Evolutionary conservation across 225 moss, liverwort and hornwort genomes (phyloP).

Genomic region (Lunularia cruciata): DNA sequence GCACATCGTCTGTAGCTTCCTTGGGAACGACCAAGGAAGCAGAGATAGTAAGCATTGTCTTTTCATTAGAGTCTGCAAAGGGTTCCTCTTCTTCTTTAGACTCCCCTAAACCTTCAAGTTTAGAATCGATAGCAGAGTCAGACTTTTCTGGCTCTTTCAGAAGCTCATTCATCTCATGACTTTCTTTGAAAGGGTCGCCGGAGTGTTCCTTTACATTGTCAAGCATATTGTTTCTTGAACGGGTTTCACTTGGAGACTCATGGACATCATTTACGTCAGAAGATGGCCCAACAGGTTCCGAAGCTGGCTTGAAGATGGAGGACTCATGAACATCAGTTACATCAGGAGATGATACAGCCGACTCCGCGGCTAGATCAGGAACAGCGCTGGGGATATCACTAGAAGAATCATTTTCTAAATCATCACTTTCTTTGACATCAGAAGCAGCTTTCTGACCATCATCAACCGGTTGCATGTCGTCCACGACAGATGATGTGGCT

Average conservation of each 20-base stretch:
- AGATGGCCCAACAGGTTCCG: slow-evolving; percentile 12
- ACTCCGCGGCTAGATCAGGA: slow-evolving; percentile 14
- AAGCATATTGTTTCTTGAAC: slow-evolving; percentile 15
- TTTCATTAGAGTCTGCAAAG: slow-evolving; percentile 27
- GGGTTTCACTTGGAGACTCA: slow-evolving; percentile 25
- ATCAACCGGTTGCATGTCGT: slow-evolving; percentile 17
- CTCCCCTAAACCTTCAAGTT: slow-evolving; percentile 32
- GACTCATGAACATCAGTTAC: slow-evolving; percentile 10
- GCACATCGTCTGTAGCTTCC: slow-evolving; percentile 32
- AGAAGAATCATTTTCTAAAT: slow-evolving; percentile 19
- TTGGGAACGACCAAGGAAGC: slow-evolving; percentile 41
- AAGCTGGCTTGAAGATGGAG: slow-evolving; percentile 9
- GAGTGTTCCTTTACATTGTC: slow-evolving; percentile 28
- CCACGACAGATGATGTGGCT: slow-evolving; percentile 27
- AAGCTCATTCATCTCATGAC: slow-evolving; percentile 16
- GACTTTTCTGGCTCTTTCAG: slow-evolving; percentile 29
- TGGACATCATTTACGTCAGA: slow-evolving; percentile 25
- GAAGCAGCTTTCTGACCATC: slow-evolving; percentile 26
- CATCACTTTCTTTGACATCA: slow-evolving; percentile 30
- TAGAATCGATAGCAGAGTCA: slow-evolving; percentile 8
- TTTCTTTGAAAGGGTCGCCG: slow-evolving; percentile 19
- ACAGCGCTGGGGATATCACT: slow-evolving; percentile 24
- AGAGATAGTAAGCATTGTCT: slow-evolving; percentile 35
- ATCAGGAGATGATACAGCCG: slow-evolving; percentile 19
- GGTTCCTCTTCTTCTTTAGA: slow-evolving; percentile 16